Evolutionary conservation across 2,329 filamentous ascomycete species (phyloP), one percentile per base, ranked within the genome.

Genomic region (Penicillium sp.): DNA sequence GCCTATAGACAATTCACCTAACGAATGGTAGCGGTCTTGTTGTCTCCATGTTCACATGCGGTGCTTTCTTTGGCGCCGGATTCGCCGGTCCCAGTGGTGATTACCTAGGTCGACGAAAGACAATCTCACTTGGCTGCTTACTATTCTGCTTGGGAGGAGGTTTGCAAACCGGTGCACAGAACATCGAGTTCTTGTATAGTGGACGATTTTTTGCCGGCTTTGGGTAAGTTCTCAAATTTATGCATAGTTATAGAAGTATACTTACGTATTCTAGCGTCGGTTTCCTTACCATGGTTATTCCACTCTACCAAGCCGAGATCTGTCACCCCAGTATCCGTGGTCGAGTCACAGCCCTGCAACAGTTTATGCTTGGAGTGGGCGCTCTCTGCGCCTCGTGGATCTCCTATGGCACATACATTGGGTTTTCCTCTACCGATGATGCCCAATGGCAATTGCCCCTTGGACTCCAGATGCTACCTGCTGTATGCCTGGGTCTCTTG

Each of bases 281-380:
- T 10, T 78, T 85, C 54, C 75, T 88, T 8, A 81, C 81, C 62
- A 88, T 87, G 85, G 85, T 88, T 60, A 78, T 88, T 37, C 86
- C 90, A 2, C 74, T 93, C 0, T 93, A 92, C 70, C 90, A 93
- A 70, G 89, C 88, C 23, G 91, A 95, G 68, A 81, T 93, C 25
- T 87, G 88, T 3, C 91, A 93, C 70, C 91, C 91, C 1, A 83
- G 82, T 57, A 93, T 93, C 67, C 85, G 91, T 71, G 91, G 90
- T 13, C 80, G 87, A 61, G 83, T 95, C 31, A 92, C 89, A 0
- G 84, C 86, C 29, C 78, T 93, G 3, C 90, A 93, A 72, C 90
- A 93, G 67, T 92, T 93, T 69, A 93, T 93, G 89, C 72, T 93
- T 51, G 90, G 90, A 1, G 83, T 93, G 27, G 91, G 91, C 55